phyloP scores from a whole-genome alignment of 1,139 yeast species.

The Taphrina populina region DNA sequence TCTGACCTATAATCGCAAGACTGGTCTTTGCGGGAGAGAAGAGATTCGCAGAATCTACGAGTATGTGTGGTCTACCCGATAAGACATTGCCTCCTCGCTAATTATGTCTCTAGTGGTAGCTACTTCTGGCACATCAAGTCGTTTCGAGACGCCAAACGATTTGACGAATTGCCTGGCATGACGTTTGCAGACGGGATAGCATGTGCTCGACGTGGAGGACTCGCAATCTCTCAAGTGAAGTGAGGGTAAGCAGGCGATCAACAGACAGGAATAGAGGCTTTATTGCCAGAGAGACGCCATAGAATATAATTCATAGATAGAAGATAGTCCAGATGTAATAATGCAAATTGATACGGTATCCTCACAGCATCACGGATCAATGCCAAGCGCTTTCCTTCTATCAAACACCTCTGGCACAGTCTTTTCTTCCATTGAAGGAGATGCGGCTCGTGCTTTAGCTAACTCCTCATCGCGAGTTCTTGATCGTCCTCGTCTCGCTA shows the following conservation, averaged over 20 bases:
- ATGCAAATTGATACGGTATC: too few species aligned
- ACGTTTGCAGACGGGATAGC: conserved; percentile 8
- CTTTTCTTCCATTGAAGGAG: too few species aligned
- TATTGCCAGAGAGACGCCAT: neutral
- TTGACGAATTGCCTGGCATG: conserved; percentile 16
- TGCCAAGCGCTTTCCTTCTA: conserved; percentile 18
- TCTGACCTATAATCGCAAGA: conserved; percentile 11
- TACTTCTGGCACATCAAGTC: conserved; percentile 28
- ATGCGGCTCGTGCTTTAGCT: too few species aligned
- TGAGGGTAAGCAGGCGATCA: too few species aligned
- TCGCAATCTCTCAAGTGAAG: too few species aligned
- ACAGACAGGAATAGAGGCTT: too few species aligned
- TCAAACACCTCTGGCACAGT: too few species aligned
- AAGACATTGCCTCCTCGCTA: too few species aligned
- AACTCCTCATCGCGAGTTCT: too few species aligned
- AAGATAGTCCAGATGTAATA: too few species aligned
- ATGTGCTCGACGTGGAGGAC: too few species aligned
- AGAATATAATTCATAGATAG: neutral
- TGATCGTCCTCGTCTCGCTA: too few species aligned
- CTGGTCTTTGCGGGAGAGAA: conserved; percentile 22
- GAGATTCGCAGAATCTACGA: conserved; percentile 23
- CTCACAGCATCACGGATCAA: neutral
- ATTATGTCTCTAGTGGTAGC: conserved; percentile 15
- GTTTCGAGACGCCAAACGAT: conserved; percentile 10
- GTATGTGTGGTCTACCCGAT: neutral